These are phyloP conservation scores for Sordariomycetes sp. DNA, from an alignment of 2,329 filamentous ascomycete species.

Conservation along the genomic window DNA sequence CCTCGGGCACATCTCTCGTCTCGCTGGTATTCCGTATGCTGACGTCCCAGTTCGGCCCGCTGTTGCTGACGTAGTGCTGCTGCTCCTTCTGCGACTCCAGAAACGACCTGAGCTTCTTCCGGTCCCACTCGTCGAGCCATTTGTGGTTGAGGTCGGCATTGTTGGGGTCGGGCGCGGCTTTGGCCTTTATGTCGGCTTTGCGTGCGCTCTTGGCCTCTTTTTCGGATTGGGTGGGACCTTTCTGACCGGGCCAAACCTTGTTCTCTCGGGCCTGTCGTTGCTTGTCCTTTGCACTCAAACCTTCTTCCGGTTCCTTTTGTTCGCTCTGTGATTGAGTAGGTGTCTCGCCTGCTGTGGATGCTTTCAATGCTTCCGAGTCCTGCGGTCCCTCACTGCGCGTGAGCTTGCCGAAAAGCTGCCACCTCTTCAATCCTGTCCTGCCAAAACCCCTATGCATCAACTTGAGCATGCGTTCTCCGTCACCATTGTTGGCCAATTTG, in stretches of 20 bases:
- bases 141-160: too few relatives aligned
- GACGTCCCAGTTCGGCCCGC: conserved; percentile 14
- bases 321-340: too few relatives aligned
- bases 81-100: conserved; percentile 30
- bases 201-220: conserved; percentile 6
- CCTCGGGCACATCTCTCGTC: conserved; percentile 22
- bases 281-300: too few relatives aligned
- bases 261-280: too few relatives aligned
- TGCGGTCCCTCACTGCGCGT: conserved; percentile 22
- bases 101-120: conserved; percentile 30
- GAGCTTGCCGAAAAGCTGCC: conserved; percentile 34
- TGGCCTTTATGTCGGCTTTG: not conserved
- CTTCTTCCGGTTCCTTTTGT: not conserved
- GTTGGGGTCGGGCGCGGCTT: too few relatives aligned
- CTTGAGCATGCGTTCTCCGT: conserved; percentile 32
- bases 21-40: conserved; percentile 24
- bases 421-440: conserved; percentile 39
- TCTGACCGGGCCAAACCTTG: too few relatives aligned
- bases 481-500: conserved; percentile 43
- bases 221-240: conserved; percentile 1
- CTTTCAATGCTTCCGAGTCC: conserved; percentile 30
- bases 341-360: too few relatives aligned
- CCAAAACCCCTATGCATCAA: conserved; percentile 44
- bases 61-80: conserved; percentile 12
- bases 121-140: conserved; percentile 41